Conservation (phyloP, 371 early-diverging fungal genomes). For the Mucor irregularis region DNA sequence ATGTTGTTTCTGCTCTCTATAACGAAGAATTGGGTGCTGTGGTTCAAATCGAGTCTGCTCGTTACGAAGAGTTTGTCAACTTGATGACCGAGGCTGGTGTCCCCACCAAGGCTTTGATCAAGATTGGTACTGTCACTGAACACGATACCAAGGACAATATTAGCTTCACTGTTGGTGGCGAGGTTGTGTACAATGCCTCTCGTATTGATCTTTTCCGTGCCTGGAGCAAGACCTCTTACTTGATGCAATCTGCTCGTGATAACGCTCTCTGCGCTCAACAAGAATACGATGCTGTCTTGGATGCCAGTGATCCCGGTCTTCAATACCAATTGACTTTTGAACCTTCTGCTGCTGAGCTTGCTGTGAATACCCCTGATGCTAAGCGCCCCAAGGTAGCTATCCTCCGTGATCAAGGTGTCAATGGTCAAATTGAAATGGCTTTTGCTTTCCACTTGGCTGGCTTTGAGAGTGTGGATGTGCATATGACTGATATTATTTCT, state of each 20-base stretch:
- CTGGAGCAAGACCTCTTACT: constrained; percentile 91
- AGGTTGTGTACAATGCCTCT: constrained; percentile 42
- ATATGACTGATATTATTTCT: constrained; percentile 92
- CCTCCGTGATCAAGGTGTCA: constrained; percentile 96
- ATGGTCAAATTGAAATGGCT: constrained; percentile 93
- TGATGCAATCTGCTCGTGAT: constrained; percentile 88
- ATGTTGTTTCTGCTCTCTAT: constrained; percentile 74
- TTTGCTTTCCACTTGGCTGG: constrained; percentile 91
- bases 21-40: constrained; percentile 97
- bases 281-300: constrained; percentile 76
- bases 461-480: constrained; percentile 91
- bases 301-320: constrained; percentile 77
- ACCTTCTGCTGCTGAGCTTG: constrained; percentile 53
- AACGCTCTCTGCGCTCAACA: constrained; percentile 84
- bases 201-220: constrained; percentile 74
- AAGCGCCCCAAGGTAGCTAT: constrained; percentile 86
- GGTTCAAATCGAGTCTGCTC: constrained; percentile 74
- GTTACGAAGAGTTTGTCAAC: constrained; percentile 56
- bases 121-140: constrained; percentile 61
- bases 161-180: constrained; percentile 39
- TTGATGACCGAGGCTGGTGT: constrained; percentile 58
- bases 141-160: constrained; percentile 52
- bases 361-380: constrained; percentile 4
- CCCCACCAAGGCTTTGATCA: constrained; percentile 55
- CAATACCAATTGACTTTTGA: constrained; percentile 77